These are phyloP conservation scores for Kodamaea alishanica DNA, from an alignment of 1,139 yeast species.

Conservation along the genomic window DNA sequence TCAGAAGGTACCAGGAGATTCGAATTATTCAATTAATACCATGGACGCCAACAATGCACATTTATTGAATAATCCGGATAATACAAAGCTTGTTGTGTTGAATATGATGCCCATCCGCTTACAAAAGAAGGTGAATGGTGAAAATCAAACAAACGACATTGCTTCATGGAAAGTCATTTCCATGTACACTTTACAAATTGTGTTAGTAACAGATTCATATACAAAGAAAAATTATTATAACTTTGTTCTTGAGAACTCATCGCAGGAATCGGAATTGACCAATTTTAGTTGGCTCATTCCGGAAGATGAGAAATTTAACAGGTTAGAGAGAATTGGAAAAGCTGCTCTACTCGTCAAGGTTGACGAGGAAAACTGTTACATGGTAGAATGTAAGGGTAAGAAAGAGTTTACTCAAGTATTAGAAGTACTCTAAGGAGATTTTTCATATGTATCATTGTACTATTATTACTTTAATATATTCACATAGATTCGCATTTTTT, in stretches of 20 bases:
- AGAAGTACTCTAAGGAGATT: no score
- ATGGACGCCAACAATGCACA: constrained; percentile 13
- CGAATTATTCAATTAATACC: constrained; percentile 13
- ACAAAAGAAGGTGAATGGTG: constrained; percentile 34
- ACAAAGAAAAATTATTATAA: constrained; percentile 29
- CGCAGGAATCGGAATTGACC: constrained; percentile 14
- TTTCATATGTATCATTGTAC: no score
- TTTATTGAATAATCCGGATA: constrained; percentile 14
- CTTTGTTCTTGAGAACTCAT: constrained; percentile 23
- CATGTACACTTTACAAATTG: constrained; percentile 35
- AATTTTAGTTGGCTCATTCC: constrained; percentile 35
- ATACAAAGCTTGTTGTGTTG: constrained; percentile 19
- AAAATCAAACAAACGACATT: constrained; percentile 29
- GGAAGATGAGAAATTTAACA: constrained; percentile 28
- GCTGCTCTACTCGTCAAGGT: constrained; percentile 43
- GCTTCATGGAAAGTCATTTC: constrained; percentile 45
- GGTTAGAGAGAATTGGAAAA: constrained; percentile 41
- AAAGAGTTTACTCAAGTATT: constrained; percentile 26
- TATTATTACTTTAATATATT: no score
- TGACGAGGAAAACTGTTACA: constrained; percentile 29
- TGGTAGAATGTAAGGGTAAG: constrained; percentile 48
- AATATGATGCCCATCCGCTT: constrained; percentile 36
- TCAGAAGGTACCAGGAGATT: constrained; percentile 1
- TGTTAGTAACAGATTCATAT: constrained; percentile 25
- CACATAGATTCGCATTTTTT: no score